These are phyloP conservation scores for Geotrichum klebahnii DNA, from an alignment of 1,139 yeast species.

Conservation along the genomic window DNA sequence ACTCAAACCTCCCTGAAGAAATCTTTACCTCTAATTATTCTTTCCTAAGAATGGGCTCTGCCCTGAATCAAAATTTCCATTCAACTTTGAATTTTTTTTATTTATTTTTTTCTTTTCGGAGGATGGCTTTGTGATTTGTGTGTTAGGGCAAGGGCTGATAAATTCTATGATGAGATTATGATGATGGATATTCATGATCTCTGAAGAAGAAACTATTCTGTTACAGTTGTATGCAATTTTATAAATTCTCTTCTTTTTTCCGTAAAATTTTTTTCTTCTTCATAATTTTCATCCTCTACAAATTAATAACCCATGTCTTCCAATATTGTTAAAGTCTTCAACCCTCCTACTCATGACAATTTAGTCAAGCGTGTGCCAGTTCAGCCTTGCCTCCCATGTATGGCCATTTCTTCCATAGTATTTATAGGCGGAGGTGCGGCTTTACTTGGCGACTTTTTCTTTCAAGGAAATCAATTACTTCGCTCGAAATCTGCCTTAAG, in stretches of 20 bases:
- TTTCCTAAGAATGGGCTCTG: not conserved
- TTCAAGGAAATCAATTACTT: too few species aligned
- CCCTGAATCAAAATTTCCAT: not conserved
- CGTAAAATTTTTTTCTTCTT: not conserved
- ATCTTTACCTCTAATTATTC: not conserved
- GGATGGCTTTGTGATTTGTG: too few species aligned
- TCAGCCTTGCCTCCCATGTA: slow-evolving; percentile 55
- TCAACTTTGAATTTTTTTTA: not conserved
- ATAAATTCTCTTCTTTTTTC: not conserved
- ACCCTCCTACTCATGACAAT: slow-evolving; percentile 46
- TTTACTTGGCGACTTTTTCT: slow-evolving; percentile 51
- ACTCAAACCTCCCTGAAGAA: not conserved
- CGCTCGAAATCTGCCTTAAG: too few species aligned
- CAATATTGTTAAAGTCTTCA: slow-evolving; percentile 58
- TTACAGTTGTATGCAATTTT: too few species aligned
- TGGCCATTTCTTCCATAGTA: slow-evolving; percentile 55
- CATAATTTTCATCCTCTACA: slow-evolving; percentile 37
- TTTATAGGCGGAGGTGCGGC: slow-evolving; percentile 58
- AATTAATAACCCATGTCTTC: too few species aligned
- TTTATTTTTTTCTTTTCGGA: not conserved
- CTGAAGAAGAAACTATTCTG: not conserved
- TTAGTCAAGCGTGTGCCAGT: slow-evolving; percentile 31
- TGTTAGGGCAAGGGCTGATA: too few species aligned
- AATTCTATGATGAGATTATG: too few species aligned
- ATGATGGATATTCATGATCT: not conserved